Conservation (phyloP, 352 stramenopile species). For the Pythium chondricola region DNA sequence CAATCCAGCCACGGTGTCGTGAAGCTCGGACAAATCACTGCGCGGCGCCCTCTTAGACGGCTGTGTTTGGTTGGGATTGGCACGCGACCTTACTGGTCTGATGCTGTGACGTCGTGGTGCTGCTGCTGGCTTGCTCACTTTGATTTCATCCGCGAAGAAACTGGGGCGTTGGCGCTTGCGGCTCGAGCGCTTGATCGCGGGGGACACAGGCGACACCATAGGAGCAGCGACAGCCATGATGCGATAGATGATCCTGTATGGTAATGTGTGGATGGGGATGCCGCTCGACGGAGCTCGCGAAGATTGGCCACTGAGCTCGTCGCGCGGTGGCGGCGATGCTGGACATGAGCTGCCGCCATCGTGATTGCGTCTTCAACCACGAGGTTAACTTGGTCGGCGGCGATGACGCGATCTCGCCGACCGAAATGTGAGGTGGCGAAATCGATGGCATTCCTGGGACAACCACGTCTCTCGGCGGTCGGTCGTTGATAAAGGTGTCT, state of each 20-base stretch:
- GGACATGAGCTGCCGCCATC: too few species aligned
- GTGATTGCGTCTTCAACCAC: too few species aligned
- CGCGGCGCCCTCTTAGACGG: neutral
- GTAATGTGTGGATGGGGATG: neutral
- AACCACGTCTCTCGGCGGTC: too few species aligned
- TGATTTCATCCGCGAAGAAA: constrained; percentile 17
- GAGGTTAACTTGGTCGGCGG: too few species aligned
- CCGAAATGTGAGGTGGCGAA: too few species aligned
- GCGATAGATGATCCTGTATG: neutral
- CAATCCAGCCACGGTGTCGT: constrained; percentile 13
- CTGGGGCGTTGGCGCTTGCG: constrained; percentile 19
- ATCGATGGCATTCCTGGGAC: too few species aligned
- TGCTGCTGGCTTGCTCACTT: neutral
- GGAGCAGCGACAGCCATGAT: constrained; percentile 4
- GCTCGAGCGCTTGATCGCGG: constrained; percentile 13
- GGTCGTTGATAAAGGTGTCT: too few species aligned
- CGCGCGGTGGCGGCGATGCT: too few species aligned
- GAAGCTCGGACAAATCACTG: constrained; percentile 13
- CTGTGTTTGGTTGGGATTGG: neutral
- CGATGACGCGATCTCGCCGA: too few species aligned
- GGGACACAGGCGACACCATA: constrained; percentile 14
- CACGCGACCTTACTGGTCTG: too few species aligned
- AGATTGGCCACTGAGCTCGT: too few species aligned
- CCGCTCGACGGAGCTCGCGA: too few species aligned
- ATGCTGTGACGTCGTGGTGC: neutral